Evolutionary conservation across 176 grass and related monocot genomes (phyloP), one percentile per base, ranked within the genome.

Genomic region (Oryza australiensis): DNA sequence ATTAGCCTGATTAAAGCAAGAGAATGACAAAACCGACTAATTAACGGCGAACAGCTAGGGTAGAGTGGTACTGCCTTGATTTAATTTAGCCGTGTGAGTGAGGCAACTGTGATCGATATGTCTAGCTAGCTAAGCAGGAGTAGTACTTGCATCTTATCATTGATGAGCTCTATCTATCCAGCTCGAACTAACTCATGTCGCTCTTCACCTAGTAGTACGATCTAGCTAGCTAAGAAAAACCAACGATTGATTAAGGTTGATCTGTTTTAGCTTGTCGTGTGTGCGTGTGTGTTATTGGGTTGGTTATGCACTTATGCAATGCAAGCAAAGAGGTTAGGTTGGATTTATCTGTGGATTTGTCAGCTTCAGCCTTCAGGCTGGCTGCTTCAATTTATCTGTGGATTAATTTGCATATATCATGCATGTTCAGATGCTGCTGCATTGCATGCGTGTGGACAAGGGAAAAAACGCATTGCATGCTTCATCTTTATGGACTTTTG

Each of bases 271-370:
- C 24, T 26, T 72, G 69, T 72, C 14, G 40, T 26, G 3, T 32
- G 3, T 32, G n/a, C n/a, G n/a, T n/a, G 8, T 40, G 10, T 40
- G n/a, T 9, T 55, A 1, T 55, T 55, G 20, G 18, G 20, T 55
- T 55, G n/a, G 51, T 55, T 55, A 55, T 53, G 16, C 15, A 5
- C 15, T 43, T 43, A 46, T 18, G 46, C 46, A 49, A 9, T 55
- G 16, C 49, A 55, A 55, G 49, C 15, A 55, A 55, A 55, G 7
- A 60, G 12, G 35, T 42, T 40, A 37, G 28, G 20, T 26, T 82
- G 57, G 70, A 48, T 10, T 73, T 82, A 46, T 73, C 37, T 73
- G 68, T 64, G 64, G 72, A 69, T 26, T 30, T 70, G 64, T 35
- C 70, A 35, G 70, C 48, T 51, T 16, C 49, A 53, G 49, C 13